These are phyloP conservation scores for Colletotrichum lini DNA, from an alignment of 2,329 filamentous ascomycete genomes.

Conservation along the genomic window DNA sequence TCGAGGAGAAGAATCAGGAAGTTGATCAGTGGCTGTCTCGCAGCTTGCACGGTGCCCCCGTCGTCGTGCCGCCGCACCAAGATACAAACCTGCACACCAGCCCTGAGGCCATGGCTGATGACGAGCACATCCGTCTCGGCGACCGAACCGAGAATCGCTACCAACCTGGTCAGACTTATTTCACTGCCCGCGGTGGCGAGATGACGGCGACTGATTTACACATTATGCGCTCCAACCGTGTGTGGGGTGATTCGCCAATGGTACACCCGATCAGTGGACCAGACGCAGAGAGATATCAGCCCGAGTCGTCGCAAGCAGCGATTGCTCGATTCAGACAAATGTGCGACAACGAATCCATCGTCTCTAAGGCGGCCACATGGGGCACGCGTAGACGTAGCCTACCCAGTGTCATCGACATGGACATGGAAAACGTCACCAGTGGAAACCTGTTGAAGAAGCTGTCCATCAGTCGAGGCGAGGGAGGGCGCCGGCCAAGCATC, in stretches of 20 bases:
- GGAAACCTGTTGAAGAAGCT: slow-evolving; percentile 76
- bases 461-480: slow-evolving; percentile 64
- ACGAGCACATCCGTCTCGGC: slow-evolving; percentile 61
- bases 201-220: slow-evolving; percentile 63
- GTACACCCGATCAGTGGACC: slow-evolving; percentile 60
- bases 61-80: slow-evolving; percentile 30
- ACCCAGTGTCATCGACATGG: slow-evolving; percentile 71
- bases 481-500: slow-evolving; percentile 65
- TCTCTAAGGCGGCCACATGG: slow-evolving; percentile 77
- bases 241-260: slow-evolving; percentile 65
- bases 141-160: slow-evolving; percentile 65
- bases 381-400: slow-evolving; percentile 78
- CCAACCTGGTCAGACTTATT: slow-evolving; percentile 66
- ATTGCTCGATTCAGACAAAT: slow-evolving; percentile 67
- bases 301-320: slow-evolving; percentile 66
- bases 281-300: slow-evolving; percentile 57
- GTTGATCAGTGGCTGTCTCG: slow-evolving; percentile 67
- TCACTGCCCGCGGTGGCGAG: slow-evolving; percentile 57
- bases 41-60: slow-evolving; percentile 44
- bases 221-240: slow-evolving; percentile 63
- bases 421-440: slow-evolving; percentile 66
- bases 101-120: slow-evolving; percentile 34
- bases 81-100: slow-evolving; percentile 18
- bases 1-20: slow-evolving; percentile 62
- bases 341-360: slow-evolving; percentile 70